phyloP scores from a whole-genome alignment of 1,284 basidiomycete genomes.

The Ceratobasidium sp. region DNA sequence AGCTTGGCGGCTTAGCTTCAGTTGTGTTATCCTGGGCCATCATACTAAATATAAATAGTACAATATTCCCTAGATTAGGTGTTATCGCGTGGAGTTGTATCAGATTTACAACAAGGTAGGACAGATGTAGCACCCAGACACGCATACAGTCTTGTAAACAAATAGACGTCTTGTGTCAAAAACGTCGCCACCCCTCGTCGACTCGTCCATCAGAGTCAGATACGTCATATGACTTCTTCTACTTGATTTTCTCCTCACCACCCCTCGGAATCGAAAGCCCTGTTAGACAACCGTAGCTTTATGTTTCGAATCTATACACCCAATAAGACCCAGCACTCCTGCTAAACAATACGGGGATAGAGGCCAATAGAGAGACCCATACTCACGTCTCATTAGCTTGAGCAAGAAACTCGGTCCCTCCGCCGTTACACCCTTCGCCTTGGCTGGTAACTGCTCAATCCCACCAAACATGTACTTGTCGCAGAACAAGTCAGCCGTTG shows the following conservation, averaged over 20 bases:
- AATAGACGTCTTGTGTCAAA: not conserved
- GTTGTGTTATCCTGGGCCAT: too few species aligned
- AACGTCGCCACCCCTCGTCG: not conserved
- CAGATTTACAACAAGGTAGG: too few species aligned
- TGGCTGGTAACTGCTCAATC: slow-evolving; percentile 19
- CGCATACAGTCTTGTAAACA: not conserved
- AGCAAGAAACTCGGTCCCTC: slow-evolving; percentile 31
- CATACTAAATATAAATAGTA: too few species aligned
- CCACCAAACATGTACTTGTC: slow-evolving; percentile 37
- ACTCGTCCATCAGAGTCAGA: not conserved
- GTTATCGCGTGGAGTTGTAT: too few species aligned
- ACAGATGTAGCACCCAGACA: not conserved
- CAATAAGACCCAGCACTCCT: not conserved
- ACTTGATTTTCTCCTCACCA: not conserved
- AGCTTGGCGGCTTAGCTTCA: too few species aligned
- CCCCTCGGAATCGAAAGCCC: not conserved
- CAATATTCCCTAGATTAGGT: too few species aligned
- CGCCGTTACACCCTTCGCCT: slow-evolving; percentile 34
- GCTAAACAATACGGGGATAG: too few species aligned
- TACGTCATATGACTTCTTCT: not conserved
- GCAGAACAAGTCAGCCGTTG: slow-evolving; percentile 17
- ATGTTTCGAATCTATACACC: not conserved
- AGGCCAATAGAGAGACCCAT: too few species aligned
- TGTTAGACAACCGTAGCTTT: not conserved
- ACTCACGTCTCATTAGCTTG: slow-evolving; percentile 34